Percentiles rank a stretch among this genome's conserved stretches.
Evolutionary conservation across 169 alveolate genomes (phyloP).

Genomic region (Plasmodium inui): DNA sequence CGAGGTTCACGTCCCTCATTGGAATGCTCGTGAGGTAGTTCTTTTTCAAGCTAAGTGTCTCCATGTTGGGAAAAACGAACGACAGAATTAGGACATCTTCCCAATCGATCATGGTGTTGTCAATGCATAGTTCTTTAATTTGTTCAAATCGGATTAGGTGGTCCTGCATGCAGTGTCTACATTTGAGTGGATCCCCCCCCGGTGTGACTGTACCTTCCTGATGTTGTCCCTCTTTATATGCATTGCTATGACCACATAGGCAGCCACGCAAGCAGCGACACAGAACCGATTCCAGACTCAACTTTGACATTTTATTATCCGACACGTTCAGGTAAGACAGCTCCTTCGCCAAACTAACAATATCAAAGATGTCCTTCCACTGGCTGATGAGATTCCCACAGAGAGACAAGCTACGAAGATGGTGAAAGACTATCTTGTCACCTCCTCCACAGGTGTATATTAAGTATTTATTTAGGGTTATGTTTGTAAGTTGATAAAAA

Average conservation of each 20-base stretch:
- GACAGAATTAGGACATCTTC: slow-evolving; percentile 54
- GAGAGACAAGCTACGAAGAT: slow-evolving; percentile 44
- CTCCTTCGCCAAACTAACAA: slow-evolving; percentile 33
- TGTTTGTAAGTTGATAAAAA: slow-evolving; percentile 18
- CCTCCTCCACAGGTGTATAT: slow-evolving; percentile 23
- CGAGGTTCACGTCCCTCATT: slow-evolving; percentile 5
- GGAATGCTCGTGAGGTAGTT: slow-evolving; percentile 48
- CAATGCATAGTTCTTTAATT: slow-evolving; percentile 61
- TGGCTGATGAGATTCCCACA: slow-evolving; percentile 41
- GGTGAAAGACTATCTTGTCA: slow-evolving; percentile 11
- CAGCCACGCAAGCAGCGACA: neutral
- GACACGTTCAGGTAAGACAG: slow-evolving; percentile 58
- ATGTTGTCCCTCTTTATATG: neutral
- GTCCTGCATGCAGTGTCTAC: neutral
- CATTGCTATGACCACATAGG: neutral
- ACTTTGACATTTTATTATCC: slow-evolving; percentile 21
- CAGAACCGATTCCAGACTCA: neutral
- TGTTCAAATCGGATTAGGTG: slow-evolving; percentile 35
- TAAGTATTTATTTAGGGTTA: slow-evolving; percentile 59
- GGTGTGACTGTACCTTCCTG: neutral
- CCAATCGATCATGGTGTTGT: slow-evolving; percentile 50
- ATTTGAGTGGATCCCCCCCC: neutral
- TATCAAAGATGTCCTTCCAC: slow-evolving; percentile 61
- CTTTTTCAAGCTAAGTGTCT: slow-evolving; percentile 43
- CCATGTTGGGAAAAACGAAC: slow-evolving; percentile 61